Evolutionary conservation across 2,329 filamentous ascomycete species (phyloP).

Genomic region (Pseudogymnoascus verrucosus): DNA sequence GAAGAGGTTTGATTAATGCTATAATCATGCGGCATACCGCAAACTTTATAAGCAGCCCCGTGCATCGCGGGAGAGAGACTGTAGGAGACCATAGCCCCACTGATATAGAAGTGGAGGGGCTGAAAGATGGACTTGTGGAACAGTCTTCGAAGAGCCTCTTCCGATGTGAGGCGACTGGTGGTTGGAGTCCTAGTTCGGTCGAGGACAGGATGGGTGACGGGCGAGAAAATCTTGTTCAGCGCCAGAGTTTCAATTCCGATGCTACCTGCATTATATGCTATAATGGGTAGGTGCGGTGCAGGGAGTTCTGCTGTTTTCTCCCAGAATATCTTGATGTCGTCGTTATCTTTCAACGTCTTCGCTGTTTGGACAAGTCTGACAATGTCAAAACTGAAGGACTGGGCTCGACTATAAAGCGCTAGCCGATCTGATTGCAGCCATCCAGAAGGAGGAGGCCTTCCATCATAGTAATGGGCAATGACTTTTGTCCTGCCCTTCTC

Average conservation of each 20-base stretch:
- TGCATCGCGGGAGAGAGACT: slow-evolving; percentile 74
- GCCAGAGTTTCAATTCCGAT: slow-evolving; percentile 46
- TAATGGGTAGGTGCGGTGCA: slow-evolving; percentile 28
- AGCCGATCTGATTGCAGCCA: slow-evolving; percentile 45
- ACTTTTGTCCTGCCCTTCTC: slow-evolving; percentile 44
- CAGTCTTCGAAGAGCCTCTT: slow-evolving; percentile 56
- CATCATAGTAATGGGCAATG: slow-evolving; percentile 41
- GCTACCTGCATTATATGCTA: slow-evolving; percentile 49
- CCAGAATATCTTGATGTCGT: slow-evolving; percentile 25
- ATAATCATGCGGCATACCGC: slow-evolving; percentile 63
- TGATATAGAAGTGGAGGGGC: slow-evolving; percentile 63
- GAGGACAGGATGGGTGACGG: slow-evolving; percentile 41
- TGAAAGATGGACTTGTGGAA: slow-evolving; percentile 61
- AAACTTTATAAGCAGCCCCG: slow-evolving; percentile 56
- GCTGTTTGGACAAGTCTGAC: slow-evolving; percentile 48
- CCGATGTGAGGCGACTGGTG: neutral
- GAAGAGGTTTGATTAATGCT: slow-evolving; percentile 54
- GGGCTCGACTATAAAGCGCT: slow-evolving; percentile 42
- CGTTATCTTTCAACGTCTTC: slow-evolving; percentile 42
- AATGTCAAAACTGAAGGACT: slow-evolving; percentile 44
- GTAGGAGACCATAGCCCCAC: slow-evolving; percentile 64
- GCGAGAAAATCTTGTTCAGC: slow-evolving; percentile 49
- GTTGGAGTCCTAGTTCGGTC: neutral
- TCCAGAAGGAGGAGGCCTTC: slow-evolving; percentile 25
- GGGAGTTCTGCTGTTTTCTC: slow-evolving; percentile 18